Evolutionary conservation across 2,329 filamentous ascomycete species (phyloP).

Genomic region (Penicillium brasilianum): DNA sequence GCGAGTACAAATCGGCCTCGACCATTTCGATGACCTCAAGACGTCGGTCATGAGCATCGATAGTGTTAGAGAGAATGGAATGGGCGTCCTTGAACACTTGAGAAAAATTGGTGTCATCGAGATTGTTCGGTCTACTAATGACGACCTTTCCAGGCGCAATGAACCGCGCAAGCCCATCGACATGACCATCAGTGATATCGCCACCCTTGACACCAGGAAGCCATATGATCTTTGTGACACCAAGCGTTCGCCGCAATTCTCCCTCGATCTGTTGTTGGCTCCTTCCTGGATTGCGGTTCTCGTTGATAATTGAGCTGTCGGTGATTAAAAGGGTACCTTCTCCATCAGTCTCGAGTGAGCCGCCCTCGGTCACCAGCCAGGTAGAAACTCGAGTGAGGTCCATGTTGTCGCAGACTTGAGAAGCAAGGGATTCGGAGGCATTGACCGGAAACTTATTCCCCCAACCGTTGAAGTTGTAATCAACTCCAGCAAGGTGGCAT

Average conservation of each 20-base stretch:
- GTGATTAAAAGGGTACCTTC: slow-evolving; percentile 37
- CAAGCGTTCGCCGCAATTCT: neutral
- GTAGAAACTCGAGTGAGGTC: neutral
- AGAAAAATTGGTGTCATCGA: neutral
- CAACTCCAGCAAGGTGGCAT: neutral
- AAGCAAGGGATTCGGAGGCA: neutral
- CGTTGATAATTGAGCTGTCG: slow-evolving; percentile 38
- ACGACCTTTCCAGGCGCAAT: neutral
- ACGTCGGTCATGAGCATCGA: neutral
- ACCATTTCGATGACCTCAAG: neutral
- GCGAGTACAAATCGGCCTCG: neutral
- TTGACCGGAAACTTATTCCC: neutral
- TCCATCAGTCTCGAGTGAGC: slow-evolving; percentile 28
- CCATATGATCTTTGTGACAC: neutral
- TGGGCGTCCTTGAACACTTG: neutral
- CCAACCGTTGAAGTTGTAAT: neutral
- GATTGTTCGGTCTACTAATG: neutral
- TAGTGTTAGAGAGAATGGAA: neutral
- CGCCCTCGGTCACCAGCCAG: neutral
- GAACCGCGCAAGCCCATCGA: neutral
- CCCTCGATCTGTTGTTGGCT: slow-evolving; percentile 26
- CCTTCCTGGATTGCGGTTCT: slow-evolving; percentile 34
- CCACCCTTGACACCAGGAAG: neutral
- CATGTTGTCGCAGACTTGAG: neutral
- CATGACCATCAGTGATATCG: neutral